These are phyloP conservation scores for Cytospora mali DNA, from an alignment of 2,329 filamentous ascomycete species.

Conservation along the genomic window DNA sequence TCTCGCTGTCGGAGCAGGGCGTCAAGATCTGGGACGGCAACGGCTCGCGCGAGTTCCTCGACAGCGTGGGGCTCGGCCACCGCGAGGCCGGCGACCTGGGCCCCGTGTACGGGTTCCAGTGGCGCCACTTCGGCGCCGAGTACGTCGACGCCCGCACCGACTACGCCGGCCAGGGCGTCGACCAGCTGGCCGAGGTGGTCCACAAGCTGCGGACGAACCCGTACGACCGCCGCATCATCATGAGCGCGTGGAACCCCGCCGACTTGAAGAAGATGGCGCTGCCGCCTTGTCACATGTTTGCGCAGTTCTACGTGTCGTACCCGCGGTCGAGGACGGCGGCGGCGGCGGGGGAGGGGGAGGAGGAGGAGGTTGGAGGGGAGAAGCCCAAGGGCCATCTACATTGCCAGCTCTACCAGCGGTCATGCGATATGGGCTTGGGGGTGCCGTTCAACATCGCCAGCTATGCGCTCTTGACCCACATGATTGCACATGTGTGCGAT, in stretches of 20 bases:
- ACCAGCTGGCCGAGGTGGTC: conserved; percentile 90
- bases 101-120: conserved; percentile 97
- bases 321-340: conserved; percentile 44
- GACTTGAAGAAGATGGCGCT: conserved; percentile 88
- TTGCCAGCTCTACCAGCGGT: conserved; percentile 89
- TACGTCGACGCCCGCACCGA: conserved; percentile 80
- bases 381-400: conserved; percentile 70
- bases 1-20: conserved; percentile 73
- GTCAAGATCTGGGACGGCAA: conserved; percentile 99
- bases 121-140: conserved; percentile 94
- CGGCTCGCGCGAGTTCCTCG: conserved; percentile 85
- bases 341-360: conserved; percentile 28
- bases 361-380: conserved; percentile 28
- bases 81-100: conserved; percentile 88
- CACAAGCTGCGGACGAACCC: conserved; percentile 81
- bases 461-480: conserved; percentile 92
- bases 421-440: conserved; percentile 95
- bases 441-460: conserved; percentile 98
- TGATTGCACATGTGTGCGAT: conserved; percentile 86
- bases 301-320: conserved; percentile 90
- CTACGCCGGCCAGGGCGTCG: conserved; percentile 86
- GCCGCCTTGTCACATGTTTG: conserved; percentile 96
- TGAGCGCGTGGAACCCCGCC: conserved; percentile 91
- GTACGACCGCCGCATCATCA: conserved; percentile 86
- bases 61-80: conserved; percentile 78